These are phyloP conservation scores for Candida pseudoviswanathii DNA, from an alignment of 1,139 yeast genomes.

Conservation along the genomic window DNA sequence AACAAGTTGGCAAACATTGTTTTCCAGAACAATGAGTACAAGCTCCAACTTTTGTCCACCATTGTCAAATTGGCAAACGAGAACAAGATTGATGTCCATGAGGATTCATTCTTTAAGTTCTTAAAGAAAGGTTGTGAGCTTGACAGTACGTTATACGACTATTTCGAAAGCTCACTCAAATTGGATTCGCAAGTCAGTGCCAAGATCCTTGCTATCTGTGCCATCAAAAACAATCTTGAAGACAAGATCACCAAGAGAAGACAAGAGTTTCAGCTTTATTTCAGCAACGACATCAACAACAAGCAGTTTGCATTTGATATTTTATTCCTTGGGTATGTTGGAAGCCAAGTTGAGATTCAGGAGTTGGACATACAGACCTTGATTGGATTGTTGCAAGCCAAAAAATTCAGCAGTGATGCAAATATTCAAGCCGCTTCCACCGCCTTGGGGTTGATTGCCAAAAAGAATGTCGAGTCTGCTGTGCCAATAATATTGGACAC, in stretches of 20 bases:
- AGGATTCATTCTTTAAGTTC: conserved; percentile 16
- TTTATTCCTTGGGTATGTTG: conserved; percentile 51
- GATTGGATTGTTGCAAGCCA: conserved; percentile 12
- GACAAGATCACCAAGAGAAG: conserved; percentile 33
- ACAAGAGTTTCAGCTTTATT: conserved; percentile 29
- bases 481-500: conserved; percentile 11
- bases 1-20: conserved; percentile 9
- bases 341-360: conserved; percentile 17
- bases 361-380: conserved; percentile 13
- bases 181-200: conserved; percentile 26
- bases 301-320: conserved; percentile 29
- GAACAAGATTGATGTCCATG: conserved; percentile 13
- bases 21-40: conserved; percentile 4
- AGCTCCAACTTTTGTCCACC: conserved; percentile 8
- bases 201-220: conserved; percentile 46
- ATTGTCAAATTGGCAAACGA: conserved; percentile 17
- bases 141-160: conserved; percentile 12
- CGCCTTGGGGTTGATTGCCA: conserved; percentile 51
- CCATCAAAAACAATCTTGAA: conserved; percentile 32
- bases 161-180: conserved; percentile 17
- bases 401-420: conserved; percentile 31
- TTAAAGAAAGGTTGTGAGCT: conserved; percentile 10
- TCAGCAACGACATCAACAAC: conserved; percentile 19
- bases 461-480: conserved; percentile 8
- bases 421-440: conserved; percentile 51